Evolutionary conservation across 768 basidiomycete species (phyloP), one percentile per base, ranked within the genome.

Genomic region (Saitozyma sp.): DNA sequence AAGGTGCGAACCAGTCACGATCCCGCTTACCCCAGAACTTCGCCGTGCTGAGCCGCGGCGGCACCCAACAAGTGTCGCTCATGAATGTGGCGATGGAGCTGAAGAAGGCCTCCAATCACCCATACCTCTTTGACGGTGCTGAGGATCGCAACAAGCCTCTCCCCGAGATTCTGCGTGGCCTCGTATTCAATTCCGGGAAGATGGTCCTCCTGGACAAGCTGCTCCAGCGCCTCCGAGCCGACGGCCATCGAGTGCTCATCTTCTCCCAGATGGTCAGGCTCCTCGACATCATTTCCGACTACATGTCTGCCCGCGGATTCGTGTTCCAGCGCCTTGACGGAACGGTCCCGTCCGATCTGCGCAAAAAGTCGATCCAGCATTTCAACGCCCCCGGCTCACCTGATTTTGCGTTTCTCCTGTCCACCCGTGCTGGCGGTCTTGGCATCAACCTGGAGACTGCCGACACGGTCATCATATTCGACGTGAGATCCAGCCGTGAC

Each of bases 361-460:
- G 96, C 58, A 97, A 97, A 82, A 92, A 89, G 81, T 89, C 92
- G 16, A 99, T 99, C 63, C 91, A 92, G 59, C 93, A 97, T 77
- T 99, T 95, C 83, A 99, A 99, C 77, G 84, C 92, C 1, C 88
- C 89, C 9, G 90, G 88, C 14, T 95, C 92, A 3, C 89, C 88
- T 6, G 96, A 99, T 79, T 99, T 99, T 74, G 94, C 92, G 3
- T 99, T 99, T 82, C 82, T 99, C 62, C 84, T 99, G 13, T 97
- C 94, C 17, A 99, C 96, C 13, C 88, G 96, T 63, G 96, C 96
- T 41, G 96, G 96, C 60, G 96, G 96, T 17, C 85, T 99, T 46
- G 96, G 96, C 55, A 98, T 98, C 85, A 99, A 99, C 81, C 84
- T 99, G 66, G 96, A 98, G 82, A 98, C 96, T 46, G 96, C 96